Evolutionary conservation across 371 early-diverging fungal genomes (phyloP), one percentile per base, ranked within the genome.

Genomic region (Circinella umbellata): DNA sequence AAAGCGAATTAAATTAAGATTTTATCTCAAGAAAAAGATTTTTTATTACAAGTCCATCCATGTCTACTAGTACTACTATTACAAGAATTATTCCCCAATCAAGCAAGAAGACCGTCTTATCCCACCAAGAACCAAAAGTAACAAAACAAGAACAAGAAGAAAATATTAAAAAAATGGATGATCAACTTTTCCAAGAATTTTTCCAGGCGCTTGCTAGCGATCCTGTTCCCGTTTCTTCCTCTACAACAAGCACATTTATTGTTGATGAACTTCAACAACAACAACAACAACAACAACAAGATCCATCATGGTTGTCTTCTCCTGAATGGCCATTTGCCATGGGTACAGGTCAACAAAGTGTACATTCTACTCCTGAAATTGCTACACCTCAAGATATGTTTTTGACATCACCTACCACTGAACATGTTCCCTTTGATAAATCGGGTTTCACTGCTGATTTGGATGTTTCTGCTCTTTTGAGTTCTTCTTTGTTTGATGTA

Each of bases 301-400:
- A 17, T 17, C 47, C 59, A 53, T 67, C 71, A 55, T 75, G 76
- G 76, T 54, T 75, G 35, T 46, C 66, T 18, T 59, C 69, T 36
- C 51, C 51, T 15, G 76, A 71, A 53, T 63, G 62, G 18, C 27
- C 27, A 27, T 66, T 72, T 51, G 51, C 51, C 51, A 51, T 51
- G 51, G 51, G 51, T 51, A 51, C 68, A 54, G 63, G 57, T 9
- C 51, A 63, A 36, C 63, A 57, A 17, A 70, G 71, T 62, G 71
- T 71, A 35, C 68, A 68, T 57, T 75, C 71, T 14, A 72, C 69
- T 37, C 76, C 76, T 15, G 76, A 75, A 57, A 69, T 76, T 59
- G 70, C 71, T 51, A 73, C 73, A 18, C 76, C 76, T 60, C 63
- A 69, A 67, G 76, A 72, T 62, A 54, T 70, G 49, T 68, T 69